A percentile compares a stretch with the other conserved stretches of the same genome.
These are phyloP conservation scores for Podospora didyma DNA, from an alignment of 495 filamentous ascomycete species.

Conservation along the genomic window DNA sequence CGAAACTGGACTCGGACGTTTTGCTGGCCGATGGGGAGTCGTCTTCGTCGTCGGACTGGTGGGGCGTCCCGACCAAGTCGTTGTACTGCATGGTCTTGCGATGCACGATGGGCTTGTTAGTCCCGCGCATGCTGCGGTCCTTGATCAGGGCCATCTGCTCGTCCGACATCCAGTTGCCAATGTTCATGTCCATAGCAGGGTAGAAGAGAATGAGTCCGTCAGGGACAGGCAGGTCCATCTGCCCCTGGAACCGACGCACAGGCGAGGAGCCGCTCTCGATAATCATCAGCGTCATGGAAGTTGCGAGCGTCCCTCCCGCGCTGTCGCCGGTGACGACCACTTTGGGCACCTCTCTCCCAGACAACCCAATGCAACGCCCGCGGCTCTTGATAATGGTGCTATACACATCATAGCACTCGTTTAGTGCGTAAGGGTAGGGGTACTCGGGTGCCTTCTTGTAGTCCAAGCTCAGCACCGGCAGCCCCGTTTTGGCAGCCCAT, in stretches of 20 bases:
- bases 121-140: conserved; percentile 70
- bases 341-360: conserved; percentile 64
- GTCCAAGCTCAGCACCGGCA: conserved; percentile 85
- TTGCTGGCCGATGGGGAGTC: conserved; percentile 24
- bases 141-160: conserved; percentile 94
- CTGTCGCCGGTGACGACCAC: conserved; percentile 87
- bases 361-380: conserved; percentile 79
- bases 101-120: conserved; percentile 69
- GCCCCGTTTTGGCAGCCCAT: conserved; percentile 80
- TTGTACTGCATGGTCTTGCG: conserved; percentile 69
- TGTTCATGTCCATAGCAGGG: conserved; percentile 88
- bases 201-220: conserved; percentile 84
- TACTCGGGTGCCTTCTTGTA: conserved; percentile 94
- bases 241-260: conserved; percentile 52
- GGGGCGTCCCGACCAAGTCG: conserved; percentile 57
- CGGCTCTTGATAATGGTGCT: conserved; percentile 68
- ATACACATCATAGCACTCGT: conserved; percentile 96
- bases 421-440: conserved; percentile 91
- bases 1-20: not conserved
- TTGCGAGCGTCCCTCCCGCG: conserved; percentile 86
- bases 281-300: conserved; percentile 80
- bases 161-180: conserved; percentile 98
- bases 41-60: conserved; percentile 60
- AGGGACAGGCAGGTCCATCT: conserved; percentile 65
- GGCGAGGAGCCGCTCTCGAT: conserved; percentile 63